Percentiles rank a stretch among this genome's conserved stretches.
These are phyloP conservation scores for Podila epicladia DNA, from an alignment of 192 early-diverging fungal species.

Conservation along the genomic window DNA sequence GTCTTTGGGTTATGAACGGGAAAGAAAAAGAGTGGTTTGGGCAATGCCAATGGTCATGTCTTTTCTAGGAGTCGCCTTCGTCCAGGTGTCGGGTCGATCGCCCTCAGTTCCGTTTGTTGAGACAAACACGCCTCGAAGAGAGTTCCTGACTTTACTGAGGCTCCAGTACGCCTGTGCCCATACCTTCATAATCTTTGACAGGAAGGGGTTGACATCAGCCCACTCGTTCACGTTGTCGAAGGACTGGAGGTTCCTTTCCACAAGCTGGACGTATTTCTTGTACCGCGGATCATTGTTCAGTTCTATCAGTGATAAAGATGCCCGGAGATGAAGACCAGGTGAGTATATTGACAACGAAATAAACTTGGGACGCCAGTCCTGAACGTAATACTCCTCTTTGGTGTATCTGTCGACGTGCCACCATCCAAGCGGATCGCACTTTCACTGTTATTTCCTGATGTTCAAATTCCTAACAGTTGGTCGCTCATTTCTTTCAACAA, in stretches of 20 bases:
- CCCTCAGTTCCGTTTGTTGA: background rate
- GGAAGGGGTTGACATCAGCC: slow-evolving; percentile 94
- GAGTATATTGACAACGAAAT: background rate
- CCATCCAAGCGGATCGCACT: too few relatives aligned
- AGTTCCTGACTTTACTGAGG: background rate
- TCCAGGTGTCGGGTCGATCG: background rate
- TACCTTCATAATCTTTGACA: slow-evolving; percentile 84
- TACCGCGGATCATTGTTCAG: slow-evolving; percentile 79
- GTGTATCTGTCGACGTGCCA: too few relatives aligned
- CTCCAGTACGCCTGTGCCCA: background rate
- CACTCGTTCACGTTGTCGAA: slow-evolving; percentile 95
- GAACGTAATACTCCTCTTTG: too few relatives aligned
- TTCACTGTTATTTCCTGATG: too few relatives aligned
- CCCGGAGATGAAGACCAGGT: slow-evolving; percentile 3
- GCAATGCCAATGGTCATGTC: too few relatives aligned
- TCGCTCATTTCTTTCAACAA: too few relatives aligned
- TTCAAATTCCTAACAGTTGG: too few relatives aligned
- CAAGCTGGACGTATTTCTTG: slow-evolving; percentile 80
- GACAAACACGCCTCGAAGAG: too few relatives aligned
- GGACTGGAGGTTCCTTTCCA: slow-evolving; percentile 89
- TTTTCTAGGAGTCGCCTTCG: too few relatives aligned
- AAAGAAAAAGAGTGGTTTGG: too few relatives aligned
- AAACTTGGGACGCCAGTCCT: too few relatives aligned
- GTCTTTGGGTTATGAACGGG: background rate
- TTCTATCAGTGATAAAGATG: slow-evolving; percentile 5